phyloP scores from a whole-genome alignment of 73 alveolate species.

The Tetrahymena thermophila region DNA sequence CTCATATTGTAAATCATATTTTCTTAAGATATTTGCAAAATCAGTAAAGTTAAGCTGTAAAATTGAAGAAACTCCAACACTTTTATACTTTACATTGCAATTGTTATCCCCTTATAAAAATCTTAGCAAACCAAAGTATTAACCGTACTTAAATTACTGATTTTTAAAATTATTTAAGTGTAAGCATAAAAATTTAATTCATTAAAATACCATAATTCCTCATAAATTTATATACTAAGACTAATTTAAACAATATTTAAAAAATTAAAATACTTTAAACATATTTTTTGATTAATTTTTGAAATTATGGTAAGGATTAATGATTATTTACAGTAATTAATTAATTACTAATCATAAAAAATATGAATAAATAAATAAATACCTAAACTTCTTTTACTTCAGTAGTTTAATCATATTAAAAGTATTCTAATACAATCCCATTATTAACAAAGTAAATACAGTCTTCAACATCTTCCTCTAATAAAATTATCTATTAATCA shows the following conservation, averaged over 20 bases:
- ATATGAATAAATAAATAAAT: not conserved
- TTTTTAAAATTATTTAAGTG: not conserved
- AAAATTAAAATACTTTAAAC: too few relatives aligned
- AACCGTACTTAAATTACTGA: not conserved
- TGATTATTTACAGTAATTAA: too few relatives aligned
- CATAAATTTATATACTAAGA: too few relatives aligned
- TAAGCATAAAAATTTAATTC: not conserved
- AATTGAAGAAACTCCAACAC: not conserved
- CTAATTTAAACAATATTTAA: too few relatives aligned
- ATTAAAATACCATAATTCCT: too few relatives aligned
- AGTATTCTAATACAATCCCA: not conserved
- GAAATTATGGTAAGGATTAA: too few relatives aligned
- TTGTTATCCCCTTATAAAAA: not conserved
- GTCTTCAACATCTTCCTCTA: not conserved
- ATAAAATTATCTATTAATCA: not conserved
- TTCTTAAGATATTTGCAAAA: not conserved
- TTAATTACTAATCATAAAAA: too few relatives aligned
- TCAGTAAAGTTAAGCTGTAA: not conserved
- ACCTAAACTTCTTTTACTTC: not conserved
- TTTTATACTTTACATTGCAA: not conserved
- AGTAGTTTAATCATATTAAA: not conserved
- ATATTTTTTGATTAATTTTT: too few relatives aligned
- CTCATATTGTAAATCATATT: not conserved
- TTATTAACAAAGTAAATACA: not conserved
- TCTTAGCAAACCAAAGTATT: not conserved